Base-by-base conservation (phyloP, 1,284 basidiomycete species). In the Cryptococcus wingfieldii region DNA sequence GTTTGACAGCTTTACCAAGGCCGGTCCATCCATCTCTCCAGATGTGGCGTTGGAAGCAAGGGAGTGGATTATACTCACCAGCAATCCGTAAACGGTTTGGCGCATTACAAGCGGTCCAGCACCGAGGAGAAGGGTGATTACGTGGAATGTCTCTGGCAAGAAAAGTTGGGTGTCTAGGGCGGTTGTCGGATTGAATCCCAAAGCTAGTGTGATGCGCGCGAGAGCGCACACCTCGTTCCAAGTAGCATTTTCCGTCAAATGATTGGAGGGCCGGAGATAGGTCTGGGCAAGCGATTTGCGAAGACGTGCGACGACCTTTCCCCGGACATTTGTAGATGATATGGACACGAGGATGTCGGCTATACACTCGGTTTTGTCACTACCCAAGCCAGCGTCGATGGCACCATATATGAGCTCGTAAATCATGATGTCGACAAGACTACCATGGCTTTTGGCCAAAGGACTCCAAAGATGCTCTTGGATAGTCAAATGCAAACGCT, bases 191-290 rank as follows among this genome's bases (percentile, higher is more conserved):
- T 86, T 83, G 64, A 89, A 86, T 43, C 86, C 83, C 18, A 89
- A 83, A 8, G 86, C 81, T 16, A 89, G 80, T 46, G 83, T 80
- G 38, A 94, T 82, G 14, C 89, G 84, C 38, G 88, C 80, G 37
- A 93, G 79, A 1, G 86, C 86, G 3, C 87, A 86, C 12, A 94
- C 88, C 70, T 94, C 90, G 59, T 82, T 84, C 89, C 90, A 94
- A 58, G 86, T 84, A 1, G 82, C 75, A 71, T 89, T 89, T 46
- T 89, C 85, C 2, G 82, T 79, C 3, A 93, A 80, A 12, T 81
- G 80, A 51, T 76, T 78, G 4, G 84, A 83, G 1, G 84, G 80
- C 65, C 83, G 83, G 45, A 83, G 79, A 47, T 86, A 85, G 2
- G 87, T 83, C 79, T 82, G 89, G 45, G 84, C 85, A 55, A 91